Evolutionary conservation across 148 eudicot species (phyloP).

Genomic region (Talinum fruticosum): DNA sequence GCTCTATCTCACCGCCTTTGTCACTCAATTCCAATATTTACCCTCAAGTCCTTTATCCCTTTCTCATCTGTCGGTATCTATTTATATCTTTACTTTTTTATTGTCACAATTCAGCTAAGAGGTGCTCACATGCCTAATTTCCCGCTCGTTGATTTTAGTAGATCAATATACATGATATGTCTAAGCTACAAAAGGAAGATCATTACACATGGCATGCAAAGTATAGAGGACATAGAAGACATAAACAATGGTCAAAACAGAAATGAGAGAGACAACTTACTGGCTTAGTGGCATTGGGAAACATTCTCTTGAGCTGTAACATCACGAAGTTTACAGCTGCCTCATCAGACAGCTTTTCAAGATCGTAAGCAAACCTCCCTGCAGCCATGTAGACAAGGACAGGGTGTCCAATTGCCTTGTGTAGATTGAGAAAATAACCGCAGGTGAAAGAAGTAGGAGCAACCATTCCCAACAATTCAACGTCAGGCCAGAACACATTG

Average conservation of each 20-base stretch:
- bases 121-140: not conserved
- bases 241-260: not conserved
- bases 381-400: constrained; percentile 98
- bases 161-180: not conserved
- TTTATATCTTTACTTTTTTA: not conserved
- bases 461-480: constrained; percentile 76
- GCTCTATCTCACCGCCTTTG: too few relatives aligned
- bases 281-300: constrained; percentile 74
- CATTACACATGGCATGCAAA: too few relatives aligned
- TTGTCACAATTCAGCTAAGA: not conserved
- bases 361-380: constrained; percentile 81
- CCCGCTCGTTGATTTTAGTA: not conserved
- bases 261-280: constrained; percentile 46
- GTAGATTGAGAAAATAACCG: constrained; percentile 97
- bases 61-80: too few relatives aligned
- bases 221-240: too few relatives aligned
- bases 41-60: too few relatives aligned
- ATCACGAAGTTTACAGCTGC: constrained; percentile 69
- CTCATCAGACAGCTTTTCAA: constrained; percentile 89
- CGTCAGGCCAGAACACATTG: constrained; percentile 87
- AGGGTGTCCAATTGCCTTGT: constrained; percentile 91
- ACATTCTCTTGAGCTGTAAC: constrained; percentile 93
- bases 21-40: too few relatives aligned
- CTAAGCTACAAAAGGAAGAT: not conserved
- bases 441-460: constrained; percentile 84